These are phyloP conservation scores for Exserohilum turcica DNA, from an alignment of 2,329 filamentous ascomycete species.

Conservation along the genomic window DNA sequence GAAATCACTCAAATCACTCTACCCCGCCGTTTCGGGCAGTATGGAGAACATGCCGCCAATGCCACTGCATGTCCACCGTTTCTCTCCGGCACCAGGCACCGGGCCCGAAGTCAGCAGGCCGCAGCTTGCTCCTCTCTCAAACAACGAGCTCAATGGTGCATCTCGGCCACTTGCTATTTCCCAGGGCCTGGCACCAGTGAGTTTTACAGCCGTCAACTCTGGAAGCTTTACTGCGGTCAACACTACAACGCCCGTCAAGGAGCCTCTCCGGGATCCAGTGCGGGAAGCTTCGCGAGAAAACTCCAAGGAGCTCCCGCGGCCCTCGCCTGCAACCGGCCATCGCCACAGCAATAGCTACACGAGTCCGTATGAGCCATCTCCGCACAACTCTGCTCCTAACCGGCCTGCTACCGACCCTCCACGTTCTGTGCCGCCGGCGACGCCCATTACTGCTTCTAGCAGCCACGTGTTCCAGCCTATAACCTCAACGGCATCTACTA, in stretches of 20 bases:
- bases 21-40: slow-evolving; percentile 25
- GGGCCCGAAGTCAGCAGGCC: slow-evolving; percentile 29
- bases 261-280: slow-evolving; percentile 18
- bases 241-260: slow-evolving; percentile 19
- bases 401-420: slow-evolving; percentile 20
- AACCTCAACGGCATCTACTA: slow-evolving; percentile 19
- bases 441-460: slow-evolving; percentile 7
- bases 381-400: slow-evolving; percentile 16
- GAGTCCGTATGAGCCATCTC: slow-evolving; percentile 38
- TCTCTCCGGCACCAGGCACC: slow-evolving; percentile 23
- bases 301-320: slow-evolving; percentile 15
- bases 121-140: slow-evolving; percentile 37
- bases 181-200: slow-evolving; percentile 16
- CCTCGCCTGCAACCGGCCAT: slow-evolving; percentile 13
- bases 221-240: slow-evolving; percentile 35
- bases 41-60: slow-evolving; percentile 37
- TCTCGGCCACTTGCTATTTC: slow-evolving; percentile 20
- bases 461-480: slow-evolving; percentile 19
- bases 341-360: slow-evolving; percentile 32
- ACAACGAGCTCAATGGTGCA: slow-evolving; percentile 37
- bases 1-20: slow-evolving; percentile 35
- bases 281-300: slow-evolving; percentile 21
- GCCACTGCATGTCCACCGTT: slow-evolving; percentile 25
- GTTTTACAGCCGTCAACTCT: slow-evolving; percentile 34
- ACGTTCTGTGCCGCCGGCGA: slow-evolving; percentile 20